Base-by-base conservation (phyloP, 2,329 filamentous ascomycete genomes). In the Parasarocladium wereldwijsianum region DNA sequence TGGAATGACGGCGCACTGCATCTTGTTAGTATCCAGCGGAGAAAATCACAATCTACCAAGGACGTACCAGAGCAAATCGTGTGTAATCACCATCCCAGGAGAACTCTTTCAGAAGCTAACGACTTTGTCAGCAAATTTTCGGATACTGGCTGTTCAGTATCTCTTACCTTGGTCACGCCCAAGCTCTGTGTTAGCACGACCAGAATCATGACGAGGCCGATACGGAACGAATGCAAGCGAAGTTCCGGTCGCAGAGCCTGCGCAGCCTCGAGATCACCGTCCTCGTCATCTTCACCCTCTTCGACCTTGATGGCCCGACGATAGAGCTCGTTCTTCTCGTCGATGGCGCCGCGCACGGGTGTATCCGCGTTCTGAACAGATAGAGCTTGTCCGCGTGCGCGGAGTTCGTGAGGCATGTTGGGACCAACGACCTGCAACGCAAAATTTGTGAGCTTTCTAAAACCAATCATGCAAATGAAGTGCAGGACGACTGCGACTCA, bases 171-270 rank as follows among this genome's bases (percentile, higher is more conserved):
- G 2, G 41, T 34, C 3, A 45, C 33, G 32, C 43, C 43, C n/a
- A 45, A 24, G 22, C 37, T 37, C 27, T 45, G 43, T 0, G 43
- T 45, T 4, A 45, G 13, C 9, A 45, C 38, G 1, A 45, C 41
- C 29, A 45, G 15, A n/a, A 44, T 37, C 18, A 45, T 43, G 2
- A 43, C 43, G 11, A 45, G 33, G 5, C 43, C 41, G 5, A 45
- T 41, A 29, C 41, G 19, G 21, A 45, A 24, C 2, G 43, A 43
- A 23, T 45, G 43, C 7, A 45, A 27, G 8, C 32, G 23, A n/a
- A 45, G 29, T 11, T 33, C 34, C 11, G 43, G 43, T 4, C 43
- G 36, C 14, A 34, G 35, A 14, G 34, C 43, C 15, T 34, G 33
- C 8, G 28, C 40, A 5, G 36, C 35, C 26, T 45, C 43, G 1